Conservation (phyloP, 2,329 filamentous ascomycete genomes). For the Cercospora nicotianae region DNA sequence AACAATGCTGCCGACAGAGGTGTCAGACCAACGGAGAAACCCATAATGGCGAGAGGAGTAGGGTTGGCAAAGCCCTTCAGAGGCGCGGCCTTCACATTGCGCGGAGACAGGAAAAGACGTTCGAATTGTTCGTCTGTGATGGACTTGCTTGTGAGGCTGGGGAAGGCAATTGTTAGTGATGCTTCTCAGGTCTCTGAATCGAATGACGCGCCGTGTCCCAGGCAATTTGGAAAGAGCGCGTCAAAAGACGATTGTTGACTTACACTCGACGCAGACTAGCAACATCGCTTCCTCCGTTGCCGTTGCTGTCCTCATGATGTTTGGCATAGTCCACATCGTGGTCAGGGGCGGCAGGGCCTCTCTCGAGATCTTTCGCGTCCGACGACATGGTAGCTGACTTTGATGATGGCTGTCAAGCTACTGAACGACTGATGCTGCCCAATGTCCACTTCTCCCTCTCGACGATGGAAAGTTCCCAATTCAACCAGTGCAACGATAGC, state of each 20-base stretch:
- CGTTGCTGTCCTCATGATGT: background rate
- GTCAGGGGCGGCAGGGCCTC: background rate
- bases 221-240: background rate
- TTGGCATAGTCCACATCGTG: background rate
- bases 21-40: constrained; percentile 26
- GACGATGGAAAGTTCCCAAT: background rate
- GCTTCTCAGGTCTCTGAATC: background rate
- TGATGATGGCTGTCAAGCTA: background rate
- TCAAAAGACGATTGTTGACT: background rate
- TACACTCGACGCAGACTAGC: background rate
- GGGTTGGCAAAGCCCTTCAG: constrained; percentile 29
- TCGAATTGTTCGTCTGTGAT: constrained; percentile 33
- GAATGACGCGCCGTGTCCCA: background rate
- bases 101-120: constrained; percentile 28
- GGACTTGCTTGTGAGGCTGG: constrained; percentile 23
- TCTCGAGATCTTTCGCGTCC: background rate
- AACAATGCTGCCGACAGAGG: constrained; percentile 25
- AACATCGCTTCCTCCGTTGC: background rate
- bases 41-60: constrained; percentile 28
- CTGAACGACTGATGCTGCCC: background rate
- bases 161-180: background rate
- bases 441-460: background rate
- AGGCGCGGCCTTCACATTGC: constrained; percentile 19
- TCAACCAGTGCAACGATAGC: background rate
- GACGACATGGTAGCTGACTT: background rate